Evolutionary conservation across 2,329 filamentous ascomycete species (phyloP), one percentile per base, ranked within the genome.

Genomic region (Phyllachora maydis): DNA sequence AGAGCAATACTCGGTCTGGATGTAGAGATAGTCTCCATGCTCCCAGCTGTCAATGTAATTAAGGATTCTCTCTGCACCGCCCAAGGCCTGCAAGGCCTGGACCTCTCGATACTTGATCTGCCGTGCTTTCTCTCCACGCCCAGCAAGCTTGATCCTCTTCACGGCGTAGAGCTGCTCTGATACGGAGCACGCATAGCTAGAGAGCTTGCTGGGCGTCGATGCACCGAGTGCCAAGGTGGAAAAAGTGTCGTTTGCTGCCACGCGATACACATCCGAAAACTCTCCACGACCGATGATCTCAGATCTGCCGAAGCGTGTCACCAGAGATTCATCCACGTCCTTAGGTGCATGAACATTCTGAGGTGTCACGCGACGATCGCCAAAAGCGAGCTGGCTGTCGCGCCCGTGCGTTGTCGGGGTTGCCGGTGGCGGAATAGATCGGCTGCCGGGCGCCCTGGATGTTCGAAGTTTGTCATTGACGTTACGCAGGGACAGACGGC

Each of bases 1-100:
- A 43, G 93, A 83, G 40, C 88, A 98, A 42, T 73, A 95, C 41
- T 98, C 88, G 0, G 85, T 95, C 52, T 95, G 85, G 30, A 98
- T 95, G 51, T 93, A 98, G 7, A 98, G 63, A 40, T 85, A 71
- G 27, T 65, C 65, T 34, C 78, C 68, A 29, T 75, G 62, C 47
- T 93, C 85, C 88, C 88, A 98, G 42, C 71, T 73, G n/a, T n/a
- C n/a, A n/a, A n/a, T n/a, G n/a, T n/a, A n/a, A n/a, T 22, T 22
- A 6, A 22, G 20, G 12, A 22, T 22, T n/a, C n/a, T n/a, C n/a
- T n/a, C n/a, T n/a, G n/a, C n/a, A n/a, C n/a, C 68, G 24, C 65
- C 66, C 19, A 98, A 54, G n/a, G 68, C 60, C 38, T 74, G 70
- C 22, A 98, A 57, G 11, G 82, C 69, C 11, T 68, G 56, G 3